Base-by-base conservation (phyloP, 768 basidiomycete genomes). In the Leucosporidium yakuticum region DNA sequence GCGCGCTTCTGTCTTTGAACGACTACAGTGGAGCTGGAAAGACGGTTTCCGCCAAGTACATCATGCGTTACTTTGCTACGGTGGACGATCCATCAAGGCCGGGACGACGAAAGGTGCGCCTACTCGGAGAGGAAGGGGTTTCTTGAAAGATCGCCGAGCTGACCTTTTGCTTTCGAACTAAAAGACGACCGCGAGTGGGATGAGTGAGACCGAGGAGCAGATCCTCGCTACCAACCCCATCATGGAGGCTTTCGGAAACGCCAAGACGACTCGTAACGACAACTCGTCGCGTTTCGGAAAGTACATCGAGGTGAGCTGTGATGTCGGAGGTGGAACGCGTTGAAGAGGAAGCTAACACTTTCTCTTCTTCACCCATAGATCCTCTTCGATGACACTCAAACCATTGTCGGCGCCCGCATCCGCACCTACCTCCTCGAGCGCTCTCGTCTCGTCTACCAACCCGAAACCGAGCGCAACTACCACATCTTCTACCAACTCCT, bases 401-500 rank as follows among this genome's bases (percentile, higher is more conserved):
- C 94, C 77, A 99, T 99, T 73, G 93, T 98, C 70, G 96, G 96
- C 60, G 96, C 96, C 7, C 87, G 95, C n/a, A 97, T 99, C 74
- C 87, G 96, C 74, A 99, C 96, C 62, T 99, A 99, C 81, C 85
- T 99, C 36, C 83, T 99, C 69, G 96, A 99, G 77, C 91, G 96
- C 51, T 97, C 96, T 50, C 87, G 96, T 69, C 88, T 99, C 69
- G 94, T 97, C 66, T 97, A 95, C 79, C 96, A 99, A 79, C 95
- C 96, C 23, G 83, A 89, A 67, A 93, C 90, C 54, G 96, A 99
- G 79, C 87, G 96, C 68, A 99, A 99, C 80, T 99, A 98, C 80
- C 96, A 99, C 79, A 97, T 99, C 75, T 99, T 99, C 83, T 98
- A 99, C 80, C 96, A 99, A 78, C 82, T 99, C n/a, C 92, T 95